Percentiles rank a stretch among this genome's conserved stretches.
These are phyloP conservation scores for Melaleuca alternifolia DNA, from an alignment of 345 rosid genomes.

Conservation along the genomic window DNA sequence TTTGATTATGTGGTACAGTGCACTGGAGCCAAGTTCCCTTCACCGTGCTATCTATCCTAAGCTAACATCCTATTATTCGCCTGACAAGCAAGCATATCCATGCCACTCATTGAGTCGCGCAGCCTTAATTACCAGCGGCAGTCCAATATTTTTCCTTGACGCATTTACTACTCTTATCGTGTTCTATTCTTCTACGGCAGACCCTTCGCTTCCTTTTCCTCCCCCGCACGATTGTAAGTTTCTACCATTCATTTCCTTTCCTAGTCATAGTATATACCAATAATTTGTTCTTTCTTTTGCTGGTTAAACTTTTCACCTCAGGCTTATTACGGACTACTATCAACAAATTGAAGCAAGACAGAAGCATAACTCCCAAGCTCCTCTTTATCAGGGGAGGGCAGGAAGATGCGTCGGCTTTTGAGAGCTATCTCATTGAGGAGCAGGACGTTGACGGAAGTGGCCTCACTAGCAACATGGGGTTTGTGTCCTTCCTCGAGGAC, in stretches of 20 bases:
- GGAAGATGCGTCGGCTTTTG: constrained; percentile 73
- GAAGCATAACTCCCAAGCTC: constrained; percentile 81
- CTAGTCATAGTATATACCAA: background rate
- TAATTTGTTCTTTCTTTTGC: background rate
- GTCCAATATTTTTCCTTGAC: constrained; percentile 94
- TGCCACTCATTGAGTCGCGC: constrained; percentile 92
- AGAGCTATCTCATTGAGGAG: constrained; percentile 90
- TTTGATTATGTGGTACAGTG: constrained; percentile 35
- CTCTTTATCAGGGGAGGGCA: constrained; percentile 75
- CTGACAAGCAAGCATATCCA: constrained; percentile 81
- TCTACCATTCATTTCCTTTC: background rate
- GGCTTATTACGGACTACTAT: constrained; percentile 74
- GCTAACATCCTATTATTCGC: constrained; percentile 64
- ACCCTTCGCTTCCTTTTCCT: constrained; percentile 79
- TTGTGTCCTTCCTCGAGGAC: constrained; percentile 88
- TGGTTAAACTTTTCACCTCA: constrained; percentile 2
- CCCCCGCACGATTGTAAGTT: constrained; percentile 94
- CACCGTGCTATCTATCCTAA: constrained; percentile 80
- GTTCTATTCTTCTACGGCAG: constrained; percentile 85
- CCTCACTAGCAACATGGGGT: constrained; percentile 78
- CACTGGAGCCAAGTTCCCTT: constrained; percentile 83
- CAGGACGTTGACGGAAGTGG: constrained; percentile 92
- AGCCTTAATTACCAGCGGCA: constrained; percentile 80
- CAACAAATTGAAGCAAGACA: constrained; percentile 80
- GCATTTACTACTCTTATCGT: constrained; percentile 85